Evolutionary conservation across 2,329 filamentous ascomycete genomes (phyloP), one percentile per base, ranked within the genome.

Genomic region (Paecilomyces fulvus): DNA sequence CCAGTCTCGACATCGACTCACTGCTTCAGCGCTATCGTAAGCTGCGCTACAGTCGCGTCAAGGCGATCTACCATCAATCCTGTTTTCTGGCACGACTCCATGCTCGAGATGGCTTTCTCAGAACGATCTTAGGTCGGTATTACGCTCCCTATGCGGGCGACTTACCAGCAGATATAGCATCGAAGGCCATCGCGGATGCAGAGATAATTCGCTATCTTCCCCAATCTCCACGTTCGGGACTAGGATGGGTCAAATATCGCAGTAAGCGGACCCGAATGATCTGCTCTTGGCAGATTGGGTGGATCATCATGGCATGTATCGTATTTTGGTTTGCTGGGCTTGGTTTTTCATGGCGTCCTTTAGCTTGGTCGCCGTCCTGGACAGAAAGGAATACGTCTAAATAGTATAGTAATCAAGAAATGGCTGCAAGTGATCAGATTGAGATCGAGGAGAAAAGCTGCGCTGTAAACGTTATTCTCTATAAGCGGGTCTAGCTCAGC

Each of bases 121-220:
- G 63, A 23, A 55, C 33, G 3, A 6, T 63, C 1, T 51, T 64
- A 31, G 59, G 60, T 6, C 60, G 64, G 9, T 65, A 62, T 49
- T 56, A 58, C 30, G 53, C 51, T n/a, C 64, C 63, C 3, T 59
- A 63, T 51, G 37, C 53, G 2, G 56, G 51, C 5, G 52, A 61
- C 28, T 9, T 59, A 11, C 55, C 59, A 10, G 63, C 58, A 8
- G 56, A 64, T 46, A 51, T 59, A 53, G 58, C 58, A 25, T 61
- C 63, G 1, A 58, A 58, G 33, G 25, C 58, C 25, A 54, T 64
- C n/a, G 63, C 62, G 1, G 59, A 60, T 51, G 37, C 37, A 17
- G 37, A 43, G 5, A n/a, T 43, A 17, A n/a, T 43, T 43, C 37
- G 37, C 7, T 43, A 43, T 9, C 14, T 43, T 17, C 4, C 37